These are phyloP conservation scores for Tulasnella sp. DNA, from an alignment of 768 basidiomycete species.

Conservation along the genomic window DNA sequence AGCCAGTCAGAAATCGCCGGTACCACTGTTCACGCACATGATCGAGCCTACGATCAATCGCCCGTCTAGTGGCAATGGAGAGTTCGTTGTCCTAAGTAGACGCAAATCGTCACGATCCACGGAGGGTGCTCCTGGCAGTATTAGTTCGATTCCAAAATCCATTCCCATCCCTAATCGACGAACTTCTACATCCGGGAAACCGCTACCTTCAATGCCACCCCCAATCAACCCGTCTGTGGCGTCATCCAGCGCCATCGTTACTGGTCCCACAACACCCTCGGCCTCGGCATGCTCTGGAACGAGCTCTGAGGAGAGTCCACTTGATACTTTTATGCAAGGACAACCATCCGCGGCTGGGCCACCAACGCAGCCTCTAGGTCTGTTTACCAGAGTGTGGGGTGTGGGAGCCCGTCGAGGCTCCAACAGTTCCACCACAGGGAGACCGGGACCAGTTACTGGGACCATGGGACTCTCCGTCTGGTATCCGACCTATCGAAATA, in stretches of 20 bases:
- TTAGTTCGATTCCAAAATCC: too few relatives aligned
- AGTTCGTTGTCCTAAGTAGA: too few relatives aligned
- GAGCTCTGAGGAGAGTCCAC: conserved; percentile 1
- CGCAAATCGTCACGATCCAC: too few relatives aligned
- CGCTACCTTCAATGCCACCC: not conserved
- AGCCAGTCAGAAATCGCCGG: too few relatives aligned
- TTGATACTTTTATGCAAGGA: not conserved
- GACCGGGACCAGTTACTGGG: not conserved
- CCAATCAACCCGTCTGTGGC: not conserved
- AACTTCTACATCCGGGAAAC: too few relatives aligned
- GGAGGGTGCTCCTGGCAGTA: too few relatives aligned
- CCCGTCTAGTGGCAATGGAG: too few relatives aligned
- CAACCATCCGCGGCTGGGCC: too few relatives aligned
- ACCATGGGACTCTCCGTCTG: conserved; percentile 6
- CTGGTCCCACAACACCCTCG: not conserved
- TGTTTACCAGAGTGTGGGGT: conserved; percentile 10
- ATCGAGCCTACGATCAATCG: too few relatives aligned
- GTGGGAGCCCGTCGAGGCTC: not conserved
- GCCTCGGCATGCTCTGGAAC: not conserved
- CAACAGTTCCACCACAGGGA: not conserved
- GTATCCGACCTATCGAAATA: not conserved
- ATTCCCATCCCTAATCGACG: too few relatives aligned
- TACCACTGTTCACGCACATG: too few relatives aligned
- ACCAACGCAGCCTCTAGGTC: not conserved
- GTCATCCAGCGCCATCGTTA: not conserved